Conservation (phyloP, 345 rosid species). For the Pistacia atlantica region DNA sequence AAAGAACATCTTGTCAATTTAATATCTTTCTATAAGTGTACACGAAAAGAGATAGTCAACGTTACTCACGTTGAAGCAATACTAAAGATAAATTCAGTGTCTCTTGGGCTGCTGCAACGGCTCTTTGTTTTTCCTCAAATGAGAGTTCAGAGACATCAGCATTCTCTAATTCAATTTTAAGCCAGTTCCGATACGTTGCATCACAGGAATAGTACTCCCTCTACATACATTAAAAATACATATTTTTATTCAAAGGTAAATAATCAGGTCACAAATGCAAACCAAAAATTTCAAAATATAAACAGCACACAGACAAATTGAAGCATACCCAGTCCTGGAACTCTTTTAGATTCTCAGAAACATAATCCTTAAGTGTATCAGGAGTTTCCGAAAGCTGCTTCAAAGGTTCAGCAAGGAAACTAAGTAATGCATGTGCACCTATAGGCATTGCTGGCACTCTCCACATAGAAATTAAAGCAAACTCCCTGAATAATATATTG, state of each 20-base stretch:
- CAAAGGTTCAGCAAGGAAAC: slow-evolving; percentile 97
- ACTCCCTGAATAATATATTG: slow-evolving; percentile 93
- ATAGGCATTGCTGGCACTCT: slow-evolving; percentile 95
- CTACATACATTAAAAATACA: slow-evolving; percentile 37
- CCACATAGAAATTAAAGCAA: slow-evolving; percentile 97
- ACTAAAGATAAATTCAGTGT: no score
- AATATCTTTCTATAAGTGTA: not conserved
- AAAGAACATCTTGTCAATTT: slow-evolving; percentile 8
- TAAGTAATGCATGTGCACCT: slow-evolving; percentile 89
- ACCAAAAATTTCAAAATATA: not conserved
- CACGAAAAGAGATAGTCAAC: no score
- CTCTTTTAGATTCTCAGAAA: slow-evolving; percentile 81
- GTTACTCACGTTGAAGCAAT: no score
- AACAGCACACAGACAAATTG: slow-evolving; percentile 20
- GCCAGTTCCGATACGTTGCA: slow-evolving; percentile 96
- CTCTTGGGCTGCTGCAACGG: no score
- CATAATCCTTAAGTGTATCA: slow-evolving; percentile 55
- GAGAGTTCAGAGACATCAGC: slow-evolving; percentile 82
- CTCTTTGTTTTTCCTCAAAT: slow-evolving; percentile 71
- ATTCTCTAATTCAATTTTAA: slow-evolving; percentile 74
- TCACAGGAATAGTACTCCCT: slow-evolving; percentile 95
- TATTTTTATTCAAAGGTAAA: slow-evolving; percentile 3
- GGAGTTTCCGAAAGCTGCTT: slow-evolving; percentile 86
- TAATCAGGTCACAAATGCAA: slow-evolving; percentile 9
- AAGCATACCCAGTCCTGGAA: slow-evolving; percentile 90